Base-by-base conservation (phyloP, 805 yeast genomes). In the Pichia manshurica region DNA sequence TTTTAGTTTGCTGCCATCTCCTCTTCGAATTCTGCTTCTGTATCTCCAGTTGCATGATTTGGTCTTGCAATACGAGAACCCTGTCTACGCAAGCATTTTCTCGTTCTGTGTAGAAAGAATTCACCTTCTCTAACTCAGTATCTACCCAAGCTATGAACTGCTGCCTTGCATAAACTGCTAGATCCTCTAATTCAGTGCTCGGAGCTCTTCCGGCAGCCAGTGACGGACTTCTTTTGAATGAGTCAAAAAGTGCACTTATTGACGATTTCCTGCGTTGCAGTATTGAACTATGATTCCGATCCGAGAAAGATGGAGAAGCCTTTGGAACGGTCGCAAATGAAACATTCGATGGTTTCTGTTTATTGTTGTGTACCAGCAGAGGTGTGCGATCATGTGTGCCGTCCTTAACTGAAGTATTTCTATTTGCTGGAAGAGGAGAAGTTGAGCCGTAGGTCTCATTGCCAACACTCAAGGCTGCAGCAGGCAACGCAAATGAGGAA, bases 81-180 rank as follows among this genome's bases (percentile, higher is more conserved):
- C 91, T 69, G 48, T 77, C 78, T 39, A 78, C 70, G 1, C 77
- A 79, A 21, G 77, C 83, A 25, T 71, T 68, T 56, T 86, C 95
- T 53, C 74, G 78, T 28, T 73, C 78, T 39, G 61, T 68, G 61
- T 75, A 87, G 57, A 87, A 87, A 0, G 31, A 42, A 34, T 84
- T 80, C 8, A 87, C 82, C 61, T 80, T 84, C 4, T 45, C 53
- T 22, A 82, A 67, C 60, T 87, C 84, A 0, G 55, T 45, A 46
- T 84, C 83, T 5, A 87, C 71, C 95, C 95, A 87, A 2, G 56
- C 60, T n/a, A 73, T 53, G 53, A 87, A 88, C 45, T 74, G 75
- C 4, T 61, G 53, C 39, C 69, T 71, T 12, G 70, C 74, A n/a
- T 67, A 65, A 22, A 58, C 62, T 10, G 66, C 58, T 35, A 63